Base-by-base conservation (phyloP, 2,329 filamentous ascomycete genomes). In the Bretziella fagacearum region DNA sequence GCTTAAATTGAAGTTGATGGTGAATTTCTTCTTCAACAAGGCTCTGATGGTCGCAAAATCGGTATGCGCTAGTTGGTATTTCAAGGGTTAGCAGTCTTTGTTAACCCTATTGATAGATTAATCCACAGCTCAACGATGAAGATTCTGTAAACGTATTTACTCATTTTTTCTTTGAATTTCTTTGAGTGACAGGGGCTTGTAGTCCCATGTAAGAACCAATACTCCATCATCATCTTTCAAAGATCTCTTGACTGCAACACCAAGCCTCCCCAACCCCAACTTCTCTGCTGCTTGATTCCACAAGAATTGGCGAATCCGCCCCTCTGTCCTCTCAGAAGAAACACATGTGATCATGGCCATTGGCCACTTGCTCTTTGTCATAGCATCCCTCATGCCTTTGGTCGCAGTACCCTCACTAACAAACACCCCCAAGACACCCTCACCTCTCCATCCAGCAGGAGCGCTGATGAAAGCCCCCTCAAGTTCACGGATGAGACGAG, bases 401-500 rank as follows among this genome's bases (percentile, higher is more conserved):
- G 86, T 93, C 26, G 85, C 81, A 46, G 76, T 68, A 51, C 71
- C 68, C 52, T 79, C 75, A 3, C 76, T 72, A 20, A 82, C 79
- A 46, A 95, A 62, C 13, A 94, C 56, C 0, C 77, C 87, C 27
- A 94, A 59, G 4, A 82, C 76, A 11, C 71, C 69, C 1, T 66
- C 59, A 0, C 71, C 74, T 46, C 76, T 68, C 82, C 83, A 93
- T 0, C 79, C 80, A 0, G 70, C 64, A 1, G 85, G 86, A 5
- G 83, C 81, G 10, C 77, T 78, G 1, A 70, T 69, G 56, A 91
- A 81, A 0, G 84, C 75, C 3, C 89, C 89, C 57, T 85, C 82
- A 2, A 89, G 69, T 62, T 89, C 83, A n/a, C 83, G 73, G 6
- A 84, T 63, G 40, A 76, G 64, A 26, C 68, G 63, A 0, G 83